These are phyloP conservation scores for Exserohilum rostratum DNA, from an alignment of 2,329 filamentous ascomycete species.

Conservation along the genomic window DNA sequence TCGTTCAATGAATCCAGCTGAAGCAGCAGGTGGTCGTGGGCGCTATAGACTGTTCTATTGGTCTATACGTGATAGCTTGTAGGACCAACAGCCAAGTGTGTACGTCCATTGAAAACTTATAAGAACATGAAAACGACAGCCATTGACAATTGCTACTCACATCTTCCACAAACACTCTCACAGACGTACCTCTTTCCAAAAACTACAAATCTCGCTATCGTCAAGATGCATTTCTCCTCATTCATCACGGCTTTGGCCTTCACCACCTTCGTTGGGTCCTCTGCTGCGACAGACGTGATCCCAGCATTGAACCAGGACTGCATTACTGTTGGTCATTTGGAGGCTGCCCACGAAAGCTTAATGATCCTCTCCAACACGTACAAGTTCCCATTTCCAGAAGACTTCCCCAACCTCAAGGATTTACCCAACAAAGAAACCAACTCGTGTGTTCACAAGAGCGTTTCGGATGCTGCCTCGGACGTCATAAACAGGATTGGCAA, in stretches of 20 bases:
- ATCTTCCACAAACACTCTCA: not conserved
- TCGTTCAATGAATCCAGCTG: too few relatives aligned
- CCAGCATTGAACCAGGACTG: not conserved
- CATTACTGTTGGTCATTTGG: not conserved
- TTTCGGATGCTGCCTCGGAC: too few relatives aligned
- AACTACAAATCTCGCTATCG: not conserved
- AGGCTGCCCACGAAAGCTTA: not conserved
- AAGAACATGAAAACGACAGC: not conserved
- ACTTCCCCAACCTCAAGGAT: too few relatives aligned
- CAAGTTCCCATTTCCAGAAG: not conserved
- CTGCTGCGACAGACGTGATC: too few relatives aligned
- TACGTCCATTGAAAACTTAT: not conserved
- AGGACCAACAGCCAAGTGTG: too few relatives aligned
- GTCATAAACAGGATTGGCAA: too few relatives aligned
- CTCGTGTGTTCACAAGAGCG: too few relatives aligned
- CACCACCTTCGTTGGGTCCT: too few relatives aligned
- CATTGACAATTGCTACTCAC: not conserved
- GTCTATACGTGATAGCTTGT: not conserved
- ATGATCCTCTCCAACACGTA: not conserved
- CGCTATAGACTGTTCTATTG: too few relatives aligned
- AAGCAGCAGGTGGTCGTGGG: too few relatives aligned
- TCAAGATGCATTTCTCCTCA: slow-evolving; percentile 1
- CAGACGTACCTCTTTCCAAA: not conserved
- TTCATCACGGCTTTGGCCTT: not conserved
- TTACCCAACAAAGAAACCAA: too few relatives aligned